These are phyloP conservation scores for Mimosa pudica DNA, from an alignment of 306 rosid species.

Conservation along the genomic window DNA sequence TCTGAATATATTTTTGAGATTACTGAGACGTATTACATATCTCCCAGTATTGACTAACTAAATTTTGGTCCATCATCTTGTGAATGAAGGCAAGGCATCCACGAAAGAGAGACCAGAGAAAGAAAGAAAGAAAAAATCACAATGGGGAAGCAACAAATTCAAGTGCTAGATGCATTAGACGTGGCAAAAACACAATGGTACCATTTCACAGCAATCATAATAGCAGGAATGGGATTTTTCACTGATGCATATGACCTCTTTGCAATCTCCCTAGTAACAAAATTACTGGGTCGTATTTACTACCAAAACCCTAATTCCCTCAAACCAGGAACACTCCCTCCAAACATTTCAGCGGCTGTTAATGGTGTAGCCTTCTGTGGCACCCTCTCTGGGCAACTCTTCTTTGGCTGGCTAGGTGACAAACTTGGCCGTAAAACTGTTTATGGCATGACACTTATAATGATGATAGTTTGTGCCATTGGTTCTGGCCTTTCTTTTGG, in stretches of 20 bases:
- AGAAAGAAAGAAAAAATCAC: background rate
- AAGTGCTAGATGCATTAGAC: background rate
- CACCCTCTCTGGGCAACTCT: background rate
- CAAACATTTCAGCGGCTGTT: background rate
- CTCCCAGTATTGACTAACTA: background rate
- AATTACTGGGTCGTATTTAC: background rate
- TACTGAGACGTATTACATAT: background rate
- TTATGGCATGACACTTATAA: background rate
- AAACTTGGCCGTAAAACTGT: background rate
- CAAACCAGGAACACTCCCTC: background rate
- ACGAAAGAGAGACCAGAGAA: background rate
- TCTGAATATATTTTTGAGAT: background rate
- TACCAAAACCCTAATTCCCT: background rate
- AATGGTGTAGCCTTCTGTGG: background rate
- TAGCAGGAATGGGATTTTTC: slow-evolving; percentile 1
- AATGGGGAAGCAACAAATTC: background rate
- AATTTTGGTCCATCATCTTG: background rate
- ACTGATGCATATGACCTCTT: background rate
- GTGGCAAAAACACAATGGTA: background rate
- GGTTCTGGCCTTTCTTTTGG: slow-evolving; percentile 1
- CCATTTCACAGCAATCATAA: slow-evolving; percentile 1
- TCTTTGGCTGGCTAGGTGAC: background rate
- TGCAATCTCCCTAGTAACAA: background rate
- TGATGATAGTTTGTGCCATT: background rate
- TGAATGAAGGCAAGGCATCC: slow-evolving; percentile 29